Base-by-base conservation (phyloP, 768 basidiomycete species). In the Gloeopeniophorella convolvens region DNA sequence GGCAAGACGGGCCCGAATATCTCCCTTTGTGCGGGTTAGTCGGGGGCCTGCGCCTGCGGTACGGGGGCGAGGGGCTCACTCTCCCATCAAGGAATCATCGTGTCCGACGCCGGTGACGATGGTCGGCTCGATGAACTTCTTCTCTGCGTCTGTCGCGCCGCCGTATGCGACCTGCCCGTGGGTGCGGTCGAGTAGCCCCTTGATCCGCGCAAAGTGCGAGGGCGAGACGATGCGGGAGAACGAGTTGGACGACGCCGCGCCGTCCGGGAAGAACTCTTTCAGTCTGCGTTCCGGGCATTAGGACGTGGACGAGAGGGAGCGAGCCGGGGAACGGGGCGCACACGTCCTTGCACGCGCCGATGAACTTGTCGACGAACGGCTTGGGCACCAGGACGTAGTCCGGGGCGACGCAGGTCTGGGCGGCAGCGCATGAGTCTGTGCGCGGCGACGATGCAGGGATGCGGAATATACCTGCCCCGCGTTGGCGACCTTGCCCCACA, bases 1-100 rank as follows among this genome's bases (percentile, higher is more conserved):
- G 88, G 83, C 20, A 94, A 68, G 9, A 94, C 57, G 7, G 91
- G 90, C 0, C 89, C 91, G 58, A 94, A 92, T 35, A 92, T 73
- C 60, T 93, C 91, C 52, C 88, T 89, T 55, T 0, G 35, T 15
- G 4, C 12, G 42, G 28, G 35, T 51, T 32, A 35, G 18, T 15
- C 30, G 41, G 24, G 3, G 55, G 27, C 18, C 6, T 37, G n/a
- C 26, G 13, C 7, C 43, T 44, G 12, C 27, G 13, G 15, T 4
- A 34, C n/a, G n/a, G n/a, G n/a, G n/a, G n/a, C n/a, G n/a, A n/a
- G n/a, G n/a, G n/a, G 71, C 82, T 42, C 58, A 85, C 86, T 86
- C 82, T 61, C 73, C 72, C 85, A 93, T 86, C 54, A 91, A 65
- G 0, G 83, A 74, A 65, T 93, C 90, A 46, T 78, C 77, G 0